Evolutionary conservation across 768 basidiomycete genomes (phyloP).

Genomic region (Kwoniella newhampshirensis): DNA sequence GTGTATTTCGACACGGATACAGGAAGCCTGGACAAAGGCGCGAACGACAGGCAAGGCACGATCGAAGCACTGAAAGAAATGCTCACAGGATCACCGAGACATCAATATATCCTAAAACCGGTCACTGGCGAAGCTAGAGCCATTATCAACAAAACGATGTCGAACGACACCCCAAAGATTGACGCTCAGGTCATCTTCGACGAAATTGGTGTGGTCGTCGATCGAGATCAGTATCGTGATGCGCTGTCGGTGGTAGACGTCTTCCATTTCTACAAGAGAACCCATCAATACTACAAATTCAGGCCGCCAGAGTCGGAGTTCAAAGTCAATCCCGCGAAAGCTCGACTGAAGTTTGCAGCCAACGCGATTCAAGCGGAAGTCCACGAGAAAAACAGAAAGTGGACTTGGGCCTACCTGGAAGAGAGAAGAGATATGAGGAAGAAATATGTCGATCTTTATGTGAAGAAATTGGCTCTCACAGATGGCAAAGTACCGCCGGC

Average conservation of each 20-base stretch:
- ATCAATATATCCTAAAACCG: constrained; percentile 93
- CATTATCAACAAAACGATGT: constrained; percentile 75
- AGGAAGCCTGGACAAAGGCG: constrained; percentile 67
- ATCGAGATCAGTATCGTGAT: constrained; percentile 92
- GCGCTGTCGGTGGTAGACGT: constrained; percentile 89
- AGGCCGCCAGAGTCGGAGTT: constrained; percentile 68
- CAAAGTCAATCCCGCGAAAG: constrained; percentile 62
- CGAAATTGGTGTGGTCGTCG: constrained; percentile 86
- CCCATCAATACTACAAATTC: constrained; percentile 75
- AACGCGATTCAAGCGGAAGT: constrained; percentile 78
- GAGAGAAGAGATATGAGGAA: constrained; percentile 85
- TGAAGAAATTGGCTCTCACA: constrained; percentile 59
- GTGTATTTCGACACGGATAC: constrained; percentile 95
- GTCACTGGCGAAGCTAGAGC: constrained; percentile 95
- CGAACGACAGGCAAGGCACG: constrained; percentile 61
- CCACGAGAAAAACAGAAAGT: constrained; percentile 74
- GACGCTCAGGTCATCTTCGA: constrained; percentile 86
- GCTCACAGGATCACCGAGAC: constrained; percentile 57
- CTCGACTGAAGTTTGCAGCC: constrained; percentile 74
- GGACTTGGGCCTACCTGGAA: constrained; percentile 90
- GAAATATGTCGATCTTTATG: constrained; percentile 72
- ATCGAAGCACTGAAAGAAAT: constrained; percentile 71
- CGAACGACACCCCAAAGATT: constrained; percentile 73
- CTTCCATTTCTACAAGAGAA: constrained; percentile 89
- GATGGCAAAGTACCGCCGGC: constrained; percentile 61